A percentile compares a stretch with the other conserved stretches of the same genome.
These are phyloP conservation scores for Candida rishiriensis DNA, from an alignment of 805 yeast genomes.

Conservation along the genomic window DNA sequence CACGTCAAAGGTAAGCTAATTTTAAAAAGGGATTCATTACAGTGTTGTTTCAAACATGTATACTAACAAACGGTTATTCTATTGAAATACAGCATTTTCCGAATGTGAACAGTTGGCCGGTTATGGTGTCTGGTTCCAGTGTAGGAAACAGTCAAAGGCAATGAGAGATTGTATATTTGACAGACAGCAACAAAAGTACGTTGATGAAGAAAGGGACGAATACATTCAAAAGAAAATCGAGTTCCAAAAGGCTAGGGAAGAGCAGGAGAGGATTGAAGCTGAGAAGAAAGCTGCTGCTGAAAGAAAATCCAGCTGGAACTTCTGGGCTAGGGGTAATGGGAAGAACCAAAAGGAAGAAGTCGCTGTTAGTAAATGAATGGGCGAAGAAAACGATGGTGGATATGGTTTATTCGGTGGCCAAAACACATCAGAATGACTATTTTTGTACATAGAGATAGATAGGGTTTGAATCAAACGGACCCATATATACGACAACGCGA, in stretches of 20 bases:
- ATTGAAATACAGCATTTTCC: constrained; percentile 40
- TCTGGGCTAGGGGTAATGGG: constrained; percentile 1
- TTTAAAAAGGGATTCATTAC: too few species aligned
- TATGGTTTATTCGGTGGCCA: too few species aligned
- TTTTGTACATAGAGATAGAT: too few species aligned
- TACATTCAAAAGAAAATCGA: constrained; percentile 55
- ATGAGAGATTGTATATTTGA: constrained; percentile 61
- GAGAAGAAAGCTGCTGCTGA: not conserved
- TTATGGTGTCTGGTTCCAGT: constrained; percentile 60
- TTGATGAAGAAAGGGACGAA: constrained; percentile 66
- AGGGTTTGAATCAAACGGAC: too few species aligned
- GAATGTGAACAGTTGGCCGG: constrained; percentile 64
- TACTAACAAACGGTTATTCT: not conserved
- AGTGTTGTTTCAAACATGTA: too few species aligned
- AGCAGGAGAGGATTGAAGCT: constrained; percentile 1
- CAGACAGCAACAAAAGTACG: constrained; percentile 56
- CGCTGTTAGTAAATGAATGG: too few species aligned
- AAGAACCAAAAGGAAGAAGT: too few species aligned
- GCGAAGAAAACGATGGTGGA: too few species aligned
- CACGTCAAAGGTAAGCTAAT: constrained; percentile 62
- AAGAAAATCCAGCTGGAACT: constrained; percentile 6
- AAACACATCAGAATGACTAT: too few species aligned
- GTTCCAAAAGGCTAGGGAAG: constrained; percentile 27
- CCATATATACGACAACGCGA: too few species aligned
- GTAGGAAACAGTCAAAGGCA: constrained; percentile 52